Base-by-base conservation (phyloP, 768 basidiomycete species). In the Boletus huronensis region DNA sequence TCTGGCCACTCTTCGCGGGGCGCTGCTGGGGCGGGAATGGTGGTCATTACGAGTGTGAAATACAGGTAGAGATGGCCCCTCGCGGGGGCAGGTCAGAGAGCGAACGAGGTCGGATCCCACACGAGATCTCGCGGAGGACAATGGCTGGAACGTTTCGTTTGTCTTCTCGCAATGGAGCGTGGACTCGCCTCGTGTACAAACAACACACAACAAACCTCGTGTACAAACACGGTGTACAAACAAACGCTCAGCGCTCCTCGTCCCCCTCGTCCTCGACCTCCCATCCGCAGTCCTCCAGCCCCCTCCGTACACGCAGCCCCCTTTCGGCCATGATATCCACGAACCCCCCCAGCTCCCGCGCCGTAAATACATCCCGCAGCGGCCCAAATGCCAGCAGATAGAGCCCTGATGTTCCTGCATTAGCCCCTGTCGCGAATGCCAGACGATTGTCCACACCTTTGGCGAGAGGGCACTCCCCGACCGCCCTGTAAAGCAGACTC, bases 1-100 rank as follows among this genome's bases (percentile, higher is more conserved):
- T 93, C 90, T 41, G 82, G 79, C 90, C 90, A 93, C 75, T 91
- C 88, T 72, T 93, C 90, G 58, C 81, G 80, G 52, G 75, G 71
- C 58, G 79, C 74, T 43, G 80, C 73, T 13, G 84, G 85, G 6
- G 85, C 81, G 35, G 81, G 82, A 38, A 84, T 75, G 48, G 85
- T 73, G 52, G 77, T 69, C 87, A 89, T 89, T 64, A 66, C 48
- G 60, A 60, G 43, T 14, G 26, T 11, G 14, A 60, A 55, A 53
- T 60, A 53, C 50, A 52, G 55, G 54, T 68, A 64, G 49, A 49
- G 43, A 58, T 53, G 59, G 53, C 61, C 57, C 60, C 58, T 29
- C 60, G 58, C 39, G 53, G 64, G 64, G 64, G 64, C 38, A 47
- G 48, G 53, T 53, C 3, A 43, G 42, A n/a, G 43, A 55, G 48